Conservation (phyloP, 441 rosid genomes). For the Erodium trifolium region DNA sequence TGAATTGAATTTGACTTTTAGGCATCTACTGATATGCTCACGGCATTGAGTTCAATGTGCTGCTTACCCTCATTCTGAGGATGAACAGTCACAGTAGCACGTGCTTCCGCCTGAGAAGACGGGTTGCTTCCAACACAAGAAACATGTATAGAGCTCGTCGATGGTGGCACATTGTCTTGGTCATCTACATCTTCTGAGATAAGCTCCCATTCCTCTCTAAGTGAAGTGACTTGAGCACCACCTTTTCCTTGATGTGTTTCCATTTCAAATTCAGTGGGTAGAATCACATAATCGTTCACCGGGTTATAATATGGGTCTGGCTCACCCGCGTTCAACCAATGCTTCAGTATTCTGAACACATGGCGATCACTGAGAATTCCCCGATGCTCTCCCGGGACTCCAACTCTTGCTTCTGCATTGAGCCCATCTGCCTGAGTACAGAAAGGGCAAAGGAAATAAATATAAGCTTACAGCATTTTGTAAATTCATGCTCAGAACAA, state of each 20-base stretch:
- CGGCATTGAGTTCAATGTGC: constrained; percentile 56
- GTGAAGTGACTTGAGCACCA: constrained; percentile 50
- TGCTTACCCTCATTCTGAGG: constrained; percentile 56
- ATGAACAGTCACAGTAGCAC: constrained; percentile 48
- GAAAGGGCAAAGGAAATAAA: not conserved
- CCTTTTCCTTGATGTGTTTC: constrained; percentile 53
- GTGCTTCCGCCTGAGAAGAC: constrained; percentile 40
- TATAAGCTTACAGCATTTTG: not conserved
- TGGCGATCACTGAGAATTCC: constrained; percentile 84
- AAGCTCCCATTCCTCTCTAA: constrained; percentile 89
- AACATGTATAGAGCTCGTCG: constrained; percentile 44
- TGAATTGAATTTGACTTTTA: constrained; percentile 4
- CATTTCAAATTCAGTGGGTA: constrained; percentile 63
- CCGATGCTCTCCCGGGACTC: constrained; percentile 85
- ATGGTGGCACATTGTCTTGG: constrained; percentile 16
- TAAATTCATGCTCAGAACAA: no score
- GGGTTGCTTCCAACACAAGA: constrained; percentile 31
- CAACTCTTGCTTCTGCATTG: constrained; percentile 85
- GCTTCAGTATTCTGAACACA: constrained; percentile 70
- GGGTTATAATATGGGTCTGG: constrained; percentile 87
- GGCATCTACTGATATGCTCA: constrained; percentile 59
- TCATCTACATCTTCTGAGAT: constrained; percentile 31
- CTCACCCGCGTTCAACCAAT: constrained; percentile 79
- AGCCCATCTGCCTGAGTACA: constrained; percentile 75
- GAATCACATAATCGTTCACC: constrained; percentile 69